Evolutionary conservation across 2,329 filamentous ascomycete genomes (phyloP), one percentile per base, ranked within the genome.

Genomic region (Fusarium euwallaceae): DNA sequence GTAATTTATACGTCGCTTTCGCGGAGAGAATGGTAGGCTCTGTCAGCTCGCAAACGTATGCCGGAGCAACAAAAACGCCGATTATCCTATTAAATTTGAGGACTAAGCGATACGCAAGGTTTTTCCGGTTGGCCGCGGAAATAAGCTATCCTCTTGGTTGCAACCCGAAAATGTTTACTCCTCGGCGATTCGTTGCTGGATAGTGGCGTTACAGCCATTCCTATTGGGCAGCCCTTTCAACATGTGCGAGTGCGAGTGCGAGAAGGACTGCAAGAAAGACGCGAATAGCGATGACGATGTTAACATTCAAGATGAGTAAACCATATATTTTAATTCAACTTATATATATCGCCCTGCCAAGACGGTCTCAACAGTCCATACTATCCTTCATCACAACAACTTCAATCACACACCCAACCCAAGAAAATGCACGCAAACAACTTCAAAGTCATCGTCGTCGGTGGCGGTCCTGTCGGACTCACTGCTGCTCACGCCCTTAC

Each of bases 381-480:
- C 20, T 37, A 36, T 24, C 8, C 8, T 37, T 2, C 14, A 36
- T 2, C 22, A 8, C 4, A 14, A 22, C 51, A 61, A 5, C 56
- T 7, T 27, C 27, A 61, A 20, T 20, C 8, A 45, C 5, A 20
- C 6, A 27, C 9, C 10, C 29, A 60, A 48, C 10, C 17, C 29
- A 29, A 64, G 60, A 61, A 17, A 22, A 39, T 48, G 37, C 20
- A 22, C n/a, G 7, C 43, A 32, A 34, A 17, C 58, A 9, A 32
- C 45, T 76, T 77, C 62, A 76, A 69, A 63, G 76, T 69, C 6
- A 80, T 83, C 63, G 68, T 80, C 8, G 72, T 78, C 10, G 79
- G 79, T 24, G 79, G 79, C 2, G 79, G 79, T 1, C 79, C 79
- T 0, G 74, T 79, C 2, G 80, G 80, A 2, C 67, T 81, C 2